A percentile compares a stretch with the other conserved stretches of the same genome.
Evolutionary conservation across 108 stramenopile genomes (phyloP).

Genomic region (Stephanodiscus minutulus): DNA sequence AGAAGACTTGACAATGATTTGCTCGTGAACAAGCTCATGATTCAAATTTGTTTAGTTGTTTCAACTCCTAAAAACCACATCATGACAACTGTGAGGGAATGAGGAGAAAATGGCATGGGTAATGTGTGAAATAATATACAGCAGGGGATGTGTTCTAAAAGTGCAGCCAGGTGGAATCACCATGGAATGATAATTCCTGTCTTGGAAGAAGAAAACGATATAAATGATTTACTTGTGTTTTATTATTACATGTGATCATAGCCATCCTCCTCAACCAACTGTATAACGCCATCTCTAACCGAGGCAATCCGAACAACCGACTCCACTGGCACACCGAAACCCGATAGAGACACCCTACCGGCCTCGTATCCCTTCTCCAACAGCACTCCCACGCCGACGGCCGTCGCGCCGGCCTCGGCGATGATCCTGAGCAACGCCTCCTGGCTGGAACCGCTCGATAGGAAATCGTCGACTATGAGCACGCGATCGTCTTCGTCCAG

Average conservation of each 20-base stretch:
- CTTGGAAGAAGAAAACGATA: too few species aligned
- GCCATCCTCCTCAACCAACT: slow-evolving; percentile 81
- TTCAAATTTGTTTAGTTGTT: too few species aligned
- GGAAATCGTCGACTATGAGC: slow-evolving; percentile 88
- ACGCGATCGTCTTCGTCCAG: slow-evolving; percentile 78
- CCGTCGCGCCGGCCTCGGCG: slow-evolving; percentile 76
- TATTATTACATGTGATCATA: slow-evolving; percentile 57
- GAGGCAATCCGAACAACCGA: slow-evolving; percentile 72
- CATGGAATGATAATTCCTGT: too few species aligned
- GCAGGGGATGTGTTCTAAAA: too few species aligned
- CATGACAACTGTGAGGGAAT: too few species aligned
- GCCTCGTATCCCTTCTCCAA: slow-evolving; percentile 85
- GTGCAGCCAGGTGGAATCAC: too few species aligned
- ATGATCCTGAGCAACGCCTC: slow-evolving; percentile 84
- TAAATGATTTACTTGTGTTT: neutral
- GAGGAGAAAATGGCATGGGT: too few species aligned
- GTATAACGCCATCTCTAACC: slow-evolving; percentile 74
- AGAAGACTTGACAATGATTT: too few species aligned
- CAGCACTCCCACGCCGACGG: slow-evolving; percentile 82
- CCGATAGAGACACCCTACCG: slow-evolving; percentile 76
- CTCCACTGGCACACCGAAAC: slow-evolving; percentile 77
- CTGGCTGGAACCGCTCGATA: slow-evolving; percentile 84
- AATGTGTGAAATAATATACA: too few species aligned
- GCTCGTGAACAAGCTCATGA: too few species aligned
- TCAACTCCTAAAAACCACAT: too few species aligned